Base-by-base conservation (phyloP, 2,329 filamentous ascomycete species). In the Cladosporium sp. region DNA sequence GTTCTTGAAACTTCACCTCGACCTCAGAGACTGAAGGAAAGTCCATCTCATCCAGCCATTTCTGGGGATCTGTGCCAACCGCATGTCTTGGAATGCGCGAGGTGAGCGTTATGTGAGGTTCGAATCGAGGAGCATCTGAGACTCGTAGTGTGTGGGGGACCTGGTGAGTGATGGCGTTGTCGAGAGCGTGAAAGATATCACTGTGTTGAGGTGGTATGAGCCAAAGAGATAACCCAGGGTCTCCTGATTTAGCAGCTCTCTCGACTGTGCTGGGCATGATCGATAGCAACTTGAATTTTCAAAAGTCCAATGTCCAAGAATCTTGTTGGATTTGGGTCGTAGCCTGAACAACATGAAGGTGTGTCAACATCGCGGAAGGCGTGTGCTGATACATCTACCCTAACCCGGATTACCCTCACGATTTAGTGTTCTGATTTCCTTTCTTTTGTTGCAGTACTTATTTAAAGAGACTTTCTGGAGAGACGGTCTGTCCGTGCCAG, bases 71-170 rank as follows among this genome's bases (percentile, higher is more conserved):
- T 20, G 25, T 20, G 25, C 24, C 3, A 25, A 48, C 12, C 1
- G 45, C 17, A 1, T 19, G n/a, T 35, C 24, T 48, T 20, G 45
- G 17, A 10, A 48, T 35, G 17, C 28, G 45, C 3, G 45, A 48
- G 28, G 45, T 17, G n/a, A 48, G 45, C 10, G 45, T 48, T 48
- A 48, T 8, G 45, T 48, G 45, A 32, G 45, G 45, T 48, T 48
- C 28, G 28, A 48, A 48, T 7, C 28, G 17, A 22, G 45, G 45
- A 7, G 45, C 9, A 17, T 17, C 17, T 17, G n/a, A 15, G 17
- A 25, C 17, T 9, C 9, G 9, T 13, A 35, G 28, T n/a, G 19
- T 19, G 17, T 20, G 2, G 15, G 28, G 45, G 4, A 48, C 25
- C 6, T 32, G 28, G 5, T 35, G 8, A 3, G 2, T 15, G 17